phyloP scores from a whole-genome alignment of 495 filamentous ascomycete species.

The Penicillium malachiteum region DNA sequence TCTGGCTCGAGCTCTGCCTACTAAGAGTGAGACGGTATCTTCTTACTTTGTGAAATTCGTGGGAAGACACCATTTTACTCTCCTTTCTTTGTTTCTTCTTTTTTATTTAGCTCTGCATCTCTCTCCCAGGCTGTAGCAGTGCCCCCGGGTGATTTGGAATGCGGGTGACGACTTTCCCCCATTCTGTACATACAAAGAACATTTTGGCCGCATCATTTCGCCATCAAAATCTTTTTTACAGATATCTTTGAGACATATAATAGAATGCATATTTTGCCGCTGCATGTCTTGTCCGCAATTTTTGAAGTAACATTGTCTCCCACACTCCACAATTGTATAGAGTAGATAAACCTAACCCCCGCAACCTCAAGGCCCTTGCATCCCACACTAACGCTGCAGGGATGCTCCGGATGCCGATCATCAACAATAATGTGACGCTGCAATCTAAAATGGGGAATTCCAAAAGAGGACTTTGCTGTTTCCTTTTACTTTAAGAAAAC shows the following conservation, averaged over 20 bases:
- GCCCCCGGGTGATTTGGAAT: neutral
- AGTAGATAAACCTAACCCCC: neutral
- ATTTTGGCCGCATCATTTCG: no score
- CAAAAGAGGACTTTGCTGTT: neutral
- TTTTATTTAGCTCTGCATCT: no score
- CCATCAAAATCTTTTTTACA: no score
- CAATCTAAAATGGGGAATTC: conserved; percentile 6
- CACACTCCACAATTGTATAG: neutral
- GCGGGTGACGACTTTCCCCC: neutral
- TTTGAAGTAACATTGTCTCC: neutral
- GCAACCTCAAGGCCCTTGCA: conserved; percentile 15
- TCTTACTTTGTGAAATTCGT: no score
- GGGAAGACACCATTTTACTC: no score
- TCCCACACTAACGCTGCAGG: conserved; percentile 14
- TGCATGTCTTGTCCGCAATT: neutral
- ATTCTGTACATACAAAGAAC: no score
- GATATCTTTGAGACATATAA: no score
- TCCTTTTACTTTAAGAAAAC: neutral
- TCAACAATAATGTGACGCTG: conserved; percentile 21
- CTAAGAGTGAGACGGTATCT: no score
- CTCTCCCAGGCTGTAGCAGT: no score
- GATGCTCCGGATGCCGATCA: conserved; percentile 11
- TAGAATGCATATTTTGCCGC: no score
- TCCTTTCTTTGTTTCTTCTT: no score
- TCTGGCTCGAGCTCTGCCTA: neutral